Base-by-base conservation (phyloP, 192 early-diverging fungal genomes). In the Podila minutissima region DNA sequence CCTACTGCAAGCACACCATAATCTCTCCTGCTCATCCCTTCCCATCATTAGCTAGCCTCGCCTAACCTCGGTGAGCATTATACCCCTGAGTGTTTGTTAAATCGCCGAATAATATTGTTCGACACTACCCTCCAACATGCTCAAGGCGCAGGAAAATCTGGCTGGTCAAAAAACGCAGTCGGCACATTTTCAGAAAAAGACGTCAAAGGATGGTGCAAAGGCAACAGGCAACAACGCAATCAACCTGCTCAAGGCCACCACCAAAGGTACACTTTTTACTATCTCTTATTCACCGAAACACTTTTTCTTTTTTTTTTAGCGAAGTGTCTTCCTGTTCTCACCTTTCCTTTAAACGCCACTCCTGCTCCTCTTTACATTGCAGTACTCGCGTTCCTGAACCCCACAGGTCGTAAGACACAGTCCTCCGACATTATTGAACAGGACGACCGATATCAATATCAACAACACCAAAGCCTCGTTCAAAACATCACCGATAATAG, bases 311-410 rank as follows among this genome's bases (percentile, higher is more conserved):
- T 33, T 33, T 33, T 5, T 33, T 2, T 2, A 46, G 13, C 13
- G 41, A 46, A 11, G 15, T 37, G 13, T 15, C 38, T 20, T 65
- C 6, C 7, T 64, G 11, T 55, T 33, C 41, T 41, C 59, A 59
- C 55, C 35, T 31, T 20, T 29, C 32, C 17, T 53, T 3, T 37
- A 63, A 63, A 46, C 20, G 35, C 62, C 41, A 17, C 41, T 17
- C 3, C 41, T 46, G 41, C 41, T 46, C 41, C 41, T 17, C 11
- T 2, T 15, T 46, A 2, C 29, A 0, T 4, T 46, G 46, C 62
- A 81, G 76, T 81, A 0, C 60, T 81, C 15, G 76, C 76, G 19
- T 81, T 81, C 62, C 7, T 81, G 38, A 81, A 81, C 46, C 74
- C 73, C 3, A 22, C 49, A 28, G 68, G 63, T 11, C 75, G 75